A percentile compares a stretch with the other conserved stretches of the same genome.
These are phyloP conservation scores for Lipomyces sp. DNA, from an alignment of 805 yeast genomes.

Conservation along the genomic window DNA sequence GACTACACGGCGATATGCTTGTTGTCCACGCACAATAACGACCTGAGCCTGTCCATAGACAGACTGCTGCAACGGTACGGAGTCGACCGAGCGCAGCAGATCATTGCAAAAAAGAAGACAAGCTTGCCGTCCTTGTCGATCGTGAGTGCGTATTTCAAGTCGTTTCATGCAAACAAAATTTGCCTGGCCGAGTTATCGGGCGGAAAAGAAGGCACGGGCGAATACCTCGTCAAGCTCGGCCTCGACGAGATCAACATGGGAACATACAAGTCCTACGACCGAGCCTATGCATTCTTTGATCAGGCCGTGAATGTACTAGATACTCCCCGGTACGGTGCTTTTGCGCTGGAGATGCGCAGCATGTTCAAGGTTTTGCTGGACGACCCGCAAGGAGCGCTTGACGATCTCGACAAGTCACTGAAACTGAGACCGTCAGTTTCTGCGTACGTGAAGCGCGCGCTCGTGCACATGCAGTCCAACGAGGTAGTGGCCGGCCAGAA, in stretches of 20 bases:
- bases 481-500: slow-evolving; percentile 55
- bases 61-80: slow-evolving; percentile 79
- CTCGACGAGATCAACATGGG: slow-evolving; percentile 37
- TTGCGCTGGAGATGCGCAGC: slow-evolving; percentile 80
- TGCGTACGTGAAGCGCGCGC: slow-evolving; percentile 75
- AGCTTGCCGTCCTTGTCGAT: slow-evolving; percentile 79
- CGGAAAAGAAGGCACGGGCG: no score
- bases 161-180: slow-evolving; percentile 59
- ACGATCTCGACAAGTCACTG: slow-evolving; percentile 61
- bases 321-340: slow-evolving; percentile 49
- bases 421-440: slow-evolving; percentile 65
- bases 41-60: slow-evolving; percentile 77
- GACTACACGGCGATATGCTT: slow-evolving; percentile 87
- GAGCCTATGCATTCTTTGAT: slow-evolving; percentile 51
- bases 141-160: slow-evolving; percentile 78
- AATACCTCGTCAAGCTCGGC: slow-evolving; percentile 40
- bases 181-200: slow-evolving; percentile 48
- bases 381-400: slow-evolving; percentile 61
- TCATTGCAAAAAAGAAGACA: slow-evolving; percentile 49
- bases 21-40: slow-evolving; percentile 71
- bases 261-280: slow-evolving; percentile 57
- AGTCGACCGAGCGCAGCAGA: slow-evolving; percentile 61
- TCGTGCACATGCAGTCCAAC: slow-evolving; percentile 76
- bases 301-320: slow-evolving; percentile 31
- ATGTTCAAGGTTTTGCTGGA: slow-evolving; percentile 77